Base-by-base conservation (phyloP, 1,284 basidiomycete species). In the Puccinia novopanici region DNA sequence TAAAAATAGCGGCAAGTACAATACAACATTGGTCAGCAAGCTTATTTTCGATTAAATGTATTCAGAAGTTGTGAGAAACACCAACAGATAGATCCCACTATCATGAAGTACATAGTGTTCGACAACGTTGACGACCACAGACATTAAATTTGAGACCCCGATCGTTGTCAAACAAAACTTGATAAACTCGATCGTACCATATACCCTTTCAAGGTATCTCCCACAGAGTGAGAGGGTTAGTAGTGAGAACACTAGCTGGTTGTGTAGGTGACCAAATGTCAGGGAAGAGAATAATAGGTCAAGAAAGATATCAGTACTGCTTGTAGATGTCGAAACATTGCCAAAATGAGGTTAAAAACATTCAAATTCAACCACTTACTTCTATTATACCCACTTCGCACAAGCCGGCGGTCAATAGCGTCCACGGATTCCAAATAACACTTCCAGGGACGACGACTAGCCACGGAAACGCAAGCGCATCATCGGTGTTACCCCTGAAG, bases 391-490 rank as follows among this genome's bases (percentile, higher is more conserved):
- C 91, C 70, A 91, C 90, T 87, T 99, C 96, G 67, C 97, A 92
- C 82, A 96, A 90, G 13, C 90, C 91, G 0, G 93, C 91, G 0
- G 92, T 95, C 37, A 95, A 86, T 81, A 99, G 89, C 1, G 94
- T 95, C 95, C 95, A 99, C 40, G 96, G 96, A 83, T 92, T 92
- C 87, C 92, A 93, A 67, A 94, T 86, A 84, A 92, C 92, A 48
- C 89, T 89, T 40, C 93, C 94, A 0, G 96, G 95, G 13, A 94
- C 88, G 76, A 98, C 87, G 17, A 92, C 91, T 83, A 98, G 88
- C 88, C 93, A 98, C 22, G 93, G 91, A 48, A 89, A 86, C 82
- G 83, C 87, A 34, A 87, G 83, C 5, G 84, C 85, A 85, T 87
- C 83, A 85, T 87, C 84, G 48, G 87, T 86, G 68, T 88, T 85